phyloP scores from a whole-genome alignment of 2,329 filamentous ascomycete genomes.

The Trichoderma guizhouense region DNA sequence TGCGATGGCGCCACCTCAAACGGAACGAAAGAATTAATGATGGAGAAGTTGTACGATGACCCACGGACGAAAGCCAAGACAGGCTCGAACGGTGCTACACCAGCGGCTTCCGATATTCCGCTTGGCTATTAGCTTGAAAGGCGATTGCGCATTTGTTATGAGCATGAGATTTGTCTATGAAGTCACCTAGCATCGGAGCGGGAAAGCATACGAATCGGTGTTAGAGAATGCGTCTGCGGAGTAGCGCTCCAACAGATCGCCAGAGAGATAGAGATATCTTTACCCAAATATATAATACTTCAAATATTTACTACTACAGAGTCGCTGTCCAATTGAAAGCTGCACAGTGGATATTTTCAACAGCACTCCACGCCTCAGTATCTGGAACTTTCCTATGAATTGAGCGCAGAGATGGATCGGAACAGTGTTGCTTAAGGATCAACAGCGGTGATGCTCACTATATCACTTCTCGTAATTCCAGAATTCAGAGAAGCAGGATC shows the following conservation, averaged over 20 bases:
- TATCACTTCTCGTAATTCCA: neutral
- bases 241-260: neutral
- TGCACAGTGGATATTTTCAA: neutral
- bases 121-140: neutral
- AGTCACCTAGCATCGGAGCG: neutral
- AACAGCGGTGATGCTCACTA: neutral
- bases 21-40: neutral
- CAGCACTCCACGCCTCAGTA: neutral
- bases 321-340: neutral
- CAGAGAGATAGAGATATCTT: neutral
- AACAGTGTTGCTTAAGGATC: neutral
- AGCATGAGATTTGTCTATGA: no score
- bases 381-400: neutral
- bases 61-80: neutral
- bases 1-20: neutral
- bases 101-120: neutral
- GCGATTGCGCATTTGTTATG: neutral
- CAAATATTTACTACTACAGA: neutral
- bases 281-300: neutral
- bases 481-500: neutral
- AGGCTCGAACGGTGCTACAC: neutral
- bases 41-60: neutral
- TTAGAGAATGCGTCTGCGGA: neutral
- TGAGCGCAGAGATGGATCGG: neutral
- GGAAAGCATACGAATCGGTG: neutral